Conservation (phyloP, 1,284 basidiomycete species). For the Rhizopogon hawkerae region DNA sequence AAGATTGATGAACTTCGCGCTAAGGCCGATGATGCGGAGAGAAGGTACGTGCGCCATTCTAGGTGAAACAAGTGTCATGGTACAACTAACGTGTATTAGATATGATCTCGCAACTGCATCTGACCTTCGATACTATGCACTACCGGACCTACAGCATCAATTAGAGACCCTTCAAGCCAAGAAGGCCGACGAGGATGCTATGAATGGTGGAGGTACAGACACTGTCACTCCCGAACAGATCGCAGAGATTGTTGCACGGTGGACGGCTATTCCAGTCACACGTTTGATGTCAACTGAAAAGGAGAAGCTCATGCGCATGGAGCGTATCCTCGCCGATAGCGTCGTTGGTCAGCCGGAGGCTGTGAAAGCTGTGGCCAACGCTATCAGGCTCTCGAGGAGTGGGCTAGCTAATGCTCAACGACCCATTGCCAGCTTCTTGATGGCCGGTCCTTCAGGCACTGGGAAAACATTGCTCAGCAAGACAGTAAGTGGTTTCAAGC, state of each 20-base stretch:
- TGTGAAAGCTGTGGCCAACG: constrained; percentile 84
- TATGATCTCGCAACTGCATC: constrained; percentile 81
- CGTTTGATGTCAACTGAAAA: constrained; percentile 85
- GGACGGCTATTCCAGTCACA: constrained; percentile 89
- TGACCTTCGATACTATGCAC: constrained; percentile 87
- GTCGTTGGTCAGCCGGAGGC: constrained; percentile 90
- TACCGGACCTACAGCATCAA: constrained; percentile 82
- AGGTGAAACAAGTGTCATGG: not conserved
- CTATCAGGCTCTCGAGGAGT: constrained; percentile 84
- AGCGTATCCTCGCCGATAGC: constrained; percentile 53
- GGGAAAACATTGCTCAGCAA: constrained; percentile 87
- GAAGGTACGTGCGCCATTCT: constrained; percentile 46
- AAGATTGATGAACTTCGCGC: constrained; percentile 89
- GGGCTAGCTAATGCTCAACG: constrained; percentile 77
- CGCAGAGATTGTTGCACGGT: constrained; percentile 81
- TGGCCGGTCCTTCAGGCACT: constrained; percentile 89
- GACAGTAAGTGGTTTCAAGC: constrained; percentile 49
- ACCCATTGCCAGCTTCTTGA: constrained; percentile 89
- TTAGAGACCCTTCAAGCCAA: constrained; percentile 64
- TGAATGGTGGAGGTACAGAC: constrained; percentile 51
- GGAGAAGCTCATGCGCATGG: constrained; percentile 80
- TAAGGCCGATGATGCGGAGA: constrained; percentile 92
- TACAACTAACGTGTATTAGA: constrained; percentile 26
- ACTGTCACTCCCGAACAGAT: constrained; percentile 87
- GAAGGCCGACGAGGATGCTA: constrained; percentile 65